These are phyloP conservation scores for Aspergillus brasiliensis DNA, from an alignment of 2,329 filamentous ascomycete species.

Conservation along the genomic window DNA sequence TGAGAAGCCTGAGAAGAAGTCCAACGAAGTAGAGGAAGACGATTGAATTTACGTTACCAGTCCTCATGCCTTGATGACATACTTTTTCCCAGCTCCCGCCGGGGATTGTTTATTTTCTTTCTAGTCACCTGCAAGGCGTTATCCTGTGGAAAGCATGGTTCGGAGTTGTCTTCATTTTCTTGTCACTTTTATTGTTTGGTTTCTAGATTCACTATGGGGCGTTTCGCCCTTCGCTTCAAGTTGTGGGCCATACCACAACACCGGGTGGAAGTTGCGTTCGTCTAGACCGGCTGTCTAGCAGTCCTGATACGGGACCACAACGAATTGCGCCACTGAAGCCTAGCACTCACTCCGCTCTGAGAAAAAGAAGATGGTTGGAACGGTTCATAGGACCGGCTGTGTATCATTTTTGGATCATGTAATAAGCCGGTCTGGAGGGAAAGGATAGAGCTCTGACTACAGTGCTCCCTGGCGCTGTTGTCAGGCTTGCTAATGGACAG, in stretches of 20 bases:
- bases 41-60: conserved; percentile 23
- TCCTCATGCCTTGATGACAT: conserved; percentile 17
- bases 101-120: conserved; percentile 21
- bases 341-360: conserved; percentile 21
- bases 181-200: conserved; percentile 9
- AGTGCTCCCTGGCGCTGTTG: background rate
- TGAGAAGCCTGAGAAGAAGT: conserved; percentile 54
- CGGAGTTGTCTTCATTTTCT: conserved; percentile 29
- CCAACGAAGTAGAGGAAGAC: conserved; percentile 29
- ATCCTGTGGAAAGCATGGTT: conserved; percentile 37
- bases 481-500: background rate
- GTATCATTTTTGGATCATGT: conserved; percentile 6
- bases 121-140: conserved; percentile 36
- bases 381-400: background rate
- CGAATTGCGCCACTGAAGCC: background rate
- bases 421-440: background rate
- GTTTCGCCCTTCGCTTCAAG: background rate
- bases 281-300: background rate
- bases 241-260: conserved; percentile 1
- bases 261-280: background rate
- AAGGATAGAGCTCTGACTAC: background rate
- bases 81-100: conserved; percentile 20
- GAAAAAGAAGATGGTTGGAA: conserved; percentile 13
- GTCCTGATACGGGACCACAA: background rate
- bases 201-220: conserved; percentile 2